Base-by-base conservation (phyloP, 257 asterid species). In the Mentha longifolia region DNA sequence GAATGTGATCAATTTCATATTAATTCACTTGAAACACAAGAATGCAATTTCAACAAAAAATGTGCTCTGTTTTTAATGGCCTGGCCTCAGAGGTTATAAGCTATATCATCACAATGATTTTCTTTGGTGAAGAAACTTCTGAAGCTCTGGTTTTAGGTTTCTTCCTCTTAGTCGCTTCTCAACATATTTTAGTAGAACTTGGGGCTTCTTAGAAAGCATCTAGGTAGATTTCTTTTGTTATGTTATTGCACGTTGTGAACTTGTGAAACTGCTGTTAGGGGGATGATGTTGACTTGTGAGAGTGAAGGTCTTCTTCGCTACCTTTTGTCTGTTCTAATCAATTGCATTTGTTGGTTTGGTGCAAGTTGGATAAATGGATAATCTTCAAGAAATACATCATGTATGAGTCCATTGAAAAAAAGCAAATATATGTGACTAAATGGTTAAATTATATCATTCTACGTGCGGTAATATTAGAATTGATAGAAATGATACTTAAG, bases 401-500 rank as follows among this genome's bases (percentile, higher is more conserved):
- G 9, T 50, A 46, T 60, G 59, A 65, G 54, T 9, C 67, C 54
- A 4, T 49, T 52, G 28, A 56, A 66, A 57, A 50, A 11, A 74
- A 37, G 30, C 58, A 16, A 49, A 16, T 19, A 50, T 30, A 46
- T 16, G 6, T 50, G 57, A 50, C 12, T 16, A 50, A 50, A 39
- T 16, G 28, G 57, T 50, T 50, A 28, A 16, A 16, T 50, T n/a
- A 8, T 50, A 16, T 50, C 25, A 70, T 68, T 55, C 47, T 54
- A 66, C 16, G 20, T 28, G 16, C 58, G 54, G 22, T 33, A 58
- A 67, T 49, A 55, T 50, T 17, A 22, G 54, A 71, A 8, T 50
- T 59, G 62, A 63, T 39, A 62, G 25, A 41, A 62, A 49, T 69
- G 64, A 59, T 47, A 56, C 76, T 62, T 78, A 63, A 28, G 62